phyloP scores from a whole-genome alignment of 306 rosid genomes.

The Vigna trinervia region DNA sequence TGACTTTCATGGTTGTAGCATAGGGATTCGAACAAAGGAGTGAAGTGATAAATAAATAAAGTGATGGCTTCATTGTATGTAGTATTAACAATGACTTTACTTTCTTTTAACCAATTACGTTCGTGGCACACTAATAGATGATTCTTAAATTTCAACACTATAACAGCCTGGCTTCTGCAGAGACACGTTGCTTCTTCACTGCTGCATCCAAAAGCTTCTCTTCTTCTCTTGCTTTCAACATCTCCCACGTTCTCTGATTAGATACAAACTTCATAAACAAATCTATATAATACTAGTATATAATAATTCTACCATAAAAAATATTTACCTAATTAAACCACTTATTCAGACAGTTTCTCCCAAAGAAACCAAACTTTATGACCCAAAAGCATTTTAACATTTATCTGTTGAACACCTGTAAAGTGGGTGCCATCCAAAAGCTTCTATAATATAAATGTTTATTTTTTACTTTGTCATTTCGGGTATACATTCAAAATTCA shows the following conservation, averaged over 20 bases:
- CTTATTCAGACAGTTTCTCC: slow-evolving; percentile 2
- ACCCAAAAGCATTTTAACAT: neutral
- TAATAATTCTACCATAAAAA: neutral
- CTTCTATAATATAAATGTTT: neutral
- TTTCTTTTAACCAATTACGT: neutral
- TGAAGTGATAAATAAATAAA: neutral
- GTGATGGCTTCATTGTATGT: neutral
- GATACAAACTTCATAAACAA: neutral
- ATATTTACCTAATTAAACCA: neutral
- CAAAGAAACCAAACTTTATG: slow-evolving; percentile 3
- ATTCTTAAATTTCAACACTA: slow-evolving; percentile 10
- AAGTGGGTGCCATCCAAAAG: slow-evolving; percentile 14
- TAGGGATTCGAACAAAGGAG: slow-evolving; percentile 5
- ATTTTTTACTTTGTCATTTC: neutral
- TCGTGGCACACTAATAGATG: neutral
- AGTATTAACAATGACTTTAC: neutral
- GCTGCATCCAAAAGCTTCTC: slow-evolving; percentile 25
- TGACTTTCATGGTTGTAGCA: neutral
- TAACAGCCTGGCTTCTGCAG: slow-evolving; percentile 46
- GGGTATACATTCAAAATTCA: neutral
- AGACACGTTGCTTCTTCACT: slow-evolving; percentile 24
- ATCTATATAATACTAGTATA: neutral
- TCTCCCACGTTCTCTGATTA: neutral
- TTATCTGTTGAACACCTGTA: neutral
- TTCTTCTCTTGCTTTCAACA: slow-evolving; percentile 6